Conservation (phyloP, 257 asterid species). For the Mentha longifolia region DNA sequence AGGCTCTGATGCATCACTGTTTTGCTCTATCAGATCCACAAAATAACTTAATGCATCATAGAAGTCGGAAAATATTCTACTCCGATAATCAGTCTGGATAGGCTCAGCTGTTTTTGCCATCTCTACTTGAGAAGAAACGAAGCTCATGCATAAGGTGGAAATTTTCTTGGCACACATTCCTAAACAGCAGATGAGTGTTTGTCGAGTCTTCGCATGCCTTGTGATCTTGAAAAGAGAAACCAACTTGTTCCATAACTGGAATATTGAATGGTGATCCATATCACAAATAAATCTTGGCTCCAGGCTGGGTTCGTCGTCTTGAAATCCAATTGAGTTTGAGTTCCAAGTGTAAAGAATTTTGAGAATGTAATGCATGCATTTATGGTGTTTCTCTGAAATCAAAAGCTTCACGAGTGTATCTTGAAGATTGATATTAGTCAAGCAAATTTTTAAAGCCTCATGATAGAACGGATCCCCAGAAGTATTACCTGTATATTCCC, state of each 20-base stretch:
- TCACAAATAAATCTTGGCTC: slow-evolving; percentile 51
- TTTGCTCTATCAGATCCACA: slow-evolving; percentile 59
- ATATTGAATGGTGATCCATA: slow-evolving; percentile 57
- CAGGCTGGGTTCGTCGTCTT: slow-evolving; percentile 36
- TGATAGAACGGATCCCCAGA: slow-evolving; percentile 36
- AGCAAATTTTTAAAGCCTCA: slow-evolving; percentile 54
- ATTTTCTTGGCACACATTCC: slow-evolving; percentile 78
- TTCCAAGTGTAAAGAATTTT: slow-evolving; percentile 83
- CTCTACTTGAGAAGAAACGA: slow-evolving; percentile 41
- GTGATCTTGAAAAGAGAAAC: slow-evolving; percentile 70
- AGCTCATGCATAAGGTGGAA: slow-evolving; percentile 46
- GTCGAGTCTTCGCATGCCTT: slow-evolving; percentile 79
- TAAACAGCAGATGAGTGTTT: slow-evolving; percentile 81
- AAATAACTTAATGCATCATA: slow-evolving; percentile 57
- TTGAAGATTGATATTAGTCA: slow-evolving; percentile 60
- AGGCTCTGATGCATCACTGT: slow-evolving; percentile 77
- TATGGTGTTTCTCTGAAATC: slow-evolving; percentile 76
- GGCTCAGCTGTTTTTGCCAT: slow-evolving; percentile 33
- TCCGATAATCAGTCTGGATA: slow-evolving; percentile 34
- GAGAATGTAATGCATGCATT: slow-evolving; percentile 73
- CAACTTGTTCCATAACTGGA: slow-evolving; percentile 73
- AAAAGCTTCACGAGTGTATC: slow-evolving; percentile 59
- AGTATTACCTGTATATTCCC: slow-evolving; percentile 40
- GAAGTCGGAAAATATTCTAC: slow-evolving; percentile 43
- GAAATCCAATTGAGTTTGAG: slow-evolving; percentile 53